phyloP scores from a whole-genome alignment of 208 protist species.

The Trypanosoma vivax region DNA sequence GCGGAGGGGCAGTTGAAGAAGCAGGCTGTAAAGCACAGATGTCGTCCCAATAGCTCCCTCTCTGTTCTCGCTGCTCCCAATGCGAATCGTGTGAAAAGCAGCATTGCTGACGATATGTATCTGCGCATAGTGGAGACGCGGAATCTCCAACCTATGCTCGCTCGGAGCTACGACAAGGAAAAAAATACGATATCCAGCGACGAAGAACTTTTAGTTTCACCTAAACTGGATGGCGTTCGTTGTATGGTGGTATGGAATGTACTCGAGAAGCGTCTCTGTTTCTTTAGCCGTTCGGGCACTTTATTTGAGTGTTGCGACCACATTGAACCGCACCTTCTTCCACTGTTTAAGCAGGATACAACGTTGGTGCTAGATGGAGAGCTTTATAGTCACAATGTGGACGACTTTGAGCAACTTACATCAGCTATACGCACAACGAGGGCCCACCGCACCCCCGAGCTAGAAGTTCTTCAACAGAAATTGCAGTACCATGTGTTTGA shows the following conservation, averaged over 20 bases:
- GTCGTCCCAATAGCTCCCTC: slow-evolving; percentile 42
- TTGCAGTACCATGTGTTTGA: slow-evolving; percentile 88
- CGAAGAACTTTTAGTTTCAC: slow-evolving; percentile 65
- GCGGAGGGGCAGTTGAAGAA: background rate
- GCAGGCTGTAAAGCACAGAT: slow-evolving; percentile 31
- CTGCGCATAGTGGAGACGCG: slow-evolving; percentile 48
- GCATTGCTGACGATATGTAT: slow-evolving; percentile 64
- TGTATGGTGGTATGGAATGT: slow-evolving; percentile 71
- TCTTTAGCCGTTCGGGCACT: slow-evolving; percentile 81
- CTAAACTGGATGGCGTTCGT: slow-evolving; percentile 89
- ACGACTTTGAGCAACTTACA: slow-evolving; percentile 65
- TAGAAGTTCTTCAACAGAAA: slow-evolving; percentile 48
- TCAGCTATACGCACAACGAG: slow-evolving; percentile 77
- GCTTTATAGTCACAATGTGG: slow-evolving; percentile 68
- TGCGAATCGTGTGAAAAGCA: slow-evolving; percentile 62
- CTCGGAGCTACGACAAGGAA: slow-evolving; percentile 71
- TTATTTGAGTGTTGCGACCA: slow-evolving; percentile 85
- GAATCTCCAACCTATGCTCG: slow-evolving; percentile 86
- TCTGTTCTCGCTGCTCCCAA: slow-evolving; percentile 31
- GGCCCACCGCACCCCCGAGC: slow-evolving; percentile 37
- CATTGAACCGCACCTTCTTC: slow-evolving; percentile 58
- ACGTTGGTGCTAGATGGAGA: slow-evolving; percentile 83
- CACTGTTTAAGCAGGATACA: slow-evolving; percentile 61
- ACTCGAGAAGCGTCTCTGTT: slow-evolving; percentile 34
- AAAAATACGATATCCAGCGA: slow-evolving; percentile 32